Evolutionary conservation across 345 rosid species (phyloP).

Genomic region (Syzygium oleosum): DNA sequence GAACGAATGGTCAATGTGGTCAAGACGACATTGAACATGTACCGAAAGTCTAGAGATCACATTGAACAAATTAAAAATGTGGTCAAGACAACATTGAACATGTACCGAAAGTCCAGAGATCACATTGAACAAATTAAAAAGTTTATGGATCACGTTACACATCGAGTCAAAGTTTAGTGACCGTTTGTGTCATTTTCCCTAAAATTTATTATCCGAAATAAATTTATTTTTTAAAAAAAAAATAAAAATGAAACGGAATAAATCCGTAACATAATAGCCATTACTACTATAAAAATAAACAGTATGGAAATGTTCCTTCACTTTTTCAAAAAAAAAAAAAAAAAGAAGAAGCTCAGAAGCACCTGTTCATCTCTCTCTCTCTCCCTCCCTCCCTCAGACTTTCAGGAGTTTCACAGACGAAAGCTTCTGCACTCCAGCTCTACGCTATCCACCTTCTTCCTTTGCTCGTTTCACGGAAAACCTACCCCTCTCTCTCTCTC

Average conservation of each 20-base stretch:
- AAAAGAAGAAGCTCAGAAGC: neutral
- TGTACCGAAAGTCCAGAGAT: no score
- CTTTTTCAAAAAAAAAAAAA: neutral
- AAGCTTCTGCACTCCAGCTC: neutral
- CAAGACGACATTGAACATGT: no score
- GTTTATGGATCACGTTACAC: accelerated
- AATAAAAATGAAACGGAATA: neutral
- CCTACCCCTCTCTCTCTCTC: neutral
- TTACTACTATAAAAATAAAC: neutral
- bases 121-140: no score
- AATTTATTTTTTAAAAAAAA: no score
- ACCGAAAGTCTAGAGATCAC: no score
- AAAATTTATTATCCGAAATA: neutral
- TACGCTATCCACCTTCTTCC: neutral
- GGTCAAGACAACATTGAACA: no score
- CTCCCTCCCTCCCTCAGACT: neutral
- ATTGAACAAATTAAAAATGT: no score
- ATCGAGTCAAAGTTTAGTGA: accelerated
- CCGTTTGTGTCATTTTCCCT: accelerated
- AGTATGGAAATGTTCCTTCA: neutral
- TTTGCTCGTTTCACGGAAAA: neutral
- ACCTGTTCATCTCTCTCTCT: neutral
- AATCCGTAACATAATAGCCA: neutral
- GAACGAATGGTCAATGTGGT: no score
- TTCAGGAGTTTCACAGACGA: neutral